Conservation (phyloP, 345 rosid species). For the Eutrema japonicum region DNA sequence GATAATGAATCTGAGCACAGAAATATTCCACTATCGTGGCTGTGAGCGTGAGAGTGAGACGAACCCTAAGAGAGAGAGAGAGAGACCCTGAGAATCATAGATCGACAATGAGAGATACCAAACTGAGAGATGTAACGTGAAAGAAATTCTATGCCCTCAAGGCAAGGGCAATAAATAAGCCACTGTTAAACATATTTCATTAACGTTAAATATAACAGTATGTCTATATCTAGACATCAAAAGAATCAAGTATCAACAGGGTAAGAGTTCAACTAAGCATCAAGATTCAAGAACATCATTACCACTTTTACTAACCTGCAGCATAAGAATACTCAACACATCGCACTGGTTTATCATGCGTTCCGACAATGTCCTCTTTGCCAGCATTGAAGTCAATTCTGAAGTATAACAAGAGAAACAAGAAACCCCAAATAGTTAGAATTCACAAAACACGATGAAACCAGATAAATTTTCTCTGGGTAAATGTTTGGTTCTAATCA, state of each 20-base stretch:
- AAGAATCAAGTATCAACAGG: conserved; percentile 3
- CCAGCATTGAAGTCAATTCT: conserved; percentile 81
- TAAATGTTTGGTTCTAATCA: neutral
- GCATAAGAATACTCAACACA: conserved; percentile 95
- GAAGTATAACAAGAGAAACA: conserved; percentile 41
- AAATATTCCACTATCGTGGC: too few relatives aligned
- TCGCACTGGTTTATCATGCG: conserved; percentile 84
- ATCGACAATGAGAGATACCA: too few relatives aligned
- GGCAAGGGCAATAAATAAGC: neutral
- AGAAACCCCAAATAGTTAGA: neutral
- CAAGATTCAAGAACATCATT: neutral
- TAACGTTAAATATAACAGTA: neutral
- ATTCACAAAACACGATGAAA: neutral
- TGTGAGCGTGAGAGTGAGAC: too few relatives aligned
- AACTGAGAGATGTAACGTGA: too few relatives aligned
- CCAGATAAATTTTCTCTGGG: neutral
- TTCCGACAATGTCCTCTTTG: conserved; percentile 87
- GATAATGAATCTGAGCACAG: too few relatives aligned
- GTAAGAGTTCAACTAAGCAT: conserved; percentile 4
- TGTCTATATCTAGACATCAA: neutral
- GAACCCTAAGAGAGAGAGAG: too few relatives aligned
- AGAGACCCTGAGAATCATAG: too few relatives aligned
- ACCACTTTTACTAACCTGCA: conserved; percentile 60
- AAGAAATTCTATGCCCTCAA: conserved; percentile 4
- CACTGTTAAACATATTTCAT: neutral